These are phyloP conservation scores for Saccharum officinarum DNA, from an alignment of 176 grass and related monocot species.

Conservation along the genomic window DNA sequence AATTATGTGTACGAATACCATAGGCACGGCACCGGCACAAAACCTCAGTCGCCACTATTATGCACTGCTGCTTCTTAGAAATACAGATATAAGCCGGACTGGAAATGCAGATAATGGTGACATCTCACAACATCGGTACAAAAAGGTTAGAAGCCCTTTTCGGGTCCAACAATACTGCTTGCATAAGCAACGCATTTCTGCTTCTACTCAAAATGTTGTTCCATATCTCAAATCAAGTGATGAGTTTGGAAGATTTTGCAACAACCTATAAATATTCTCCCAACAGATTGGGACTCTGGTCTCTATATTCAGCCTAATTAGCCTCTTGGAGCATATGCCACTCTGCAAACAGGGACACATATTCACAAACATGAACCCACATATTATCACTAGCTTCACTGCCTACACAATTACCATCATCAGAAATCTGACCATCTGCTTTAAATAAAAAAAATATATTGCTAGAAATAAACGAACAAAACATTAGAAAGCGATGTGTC, in stretches of 20 bases:
- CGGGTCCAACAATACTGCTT: constrained; percentile 1
- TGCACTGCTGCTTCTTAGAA: not conserved
- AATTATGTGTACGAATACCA: not conserved
- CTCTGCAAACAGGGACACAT: constrained; percentile 19
- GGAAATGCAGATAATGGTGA: not conserved
- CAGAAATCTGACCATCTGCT: not conserved
- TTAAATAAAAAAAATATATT: not conserved
- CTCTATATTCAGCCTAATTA: constrained; percentile 31
- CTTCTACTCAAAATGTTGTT: constrained; percentile 13
- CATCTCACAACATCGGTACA: constrained; percentile 7
- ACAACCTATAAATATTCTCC: constrained; percentile 21
- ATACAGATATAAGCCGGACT: constrained; percentile 12
- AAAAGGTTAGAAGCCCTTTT: constrained; percentile 21
- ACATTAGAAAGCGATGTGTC: constrained; percentile 1
- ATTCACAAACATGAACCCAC: constrained; percentile 35
- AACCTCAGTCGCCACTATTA: not conserved
- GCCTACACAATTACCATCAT: constrained; percentile 22
- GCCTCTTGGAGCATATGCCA: constrained; percentile 28
- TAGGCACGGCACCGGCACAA: not conserved
- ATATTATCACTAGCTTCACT: constrained; percentile 9
- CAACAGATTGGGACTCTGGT: constrained; percentile 14
- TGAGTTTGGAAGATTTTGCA: not conserved
- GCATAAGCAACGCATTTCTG: constrained; percentile 7
- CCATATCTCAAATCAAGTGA: constrained; percentile 2
- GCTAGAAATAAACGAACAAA: constrained; percentile 14